These are phyloP conservation scores for Pachysandra terminalis DNA, from an alignment of 164 flowering plant genomes.

Conservation along the genomic window DNA sequence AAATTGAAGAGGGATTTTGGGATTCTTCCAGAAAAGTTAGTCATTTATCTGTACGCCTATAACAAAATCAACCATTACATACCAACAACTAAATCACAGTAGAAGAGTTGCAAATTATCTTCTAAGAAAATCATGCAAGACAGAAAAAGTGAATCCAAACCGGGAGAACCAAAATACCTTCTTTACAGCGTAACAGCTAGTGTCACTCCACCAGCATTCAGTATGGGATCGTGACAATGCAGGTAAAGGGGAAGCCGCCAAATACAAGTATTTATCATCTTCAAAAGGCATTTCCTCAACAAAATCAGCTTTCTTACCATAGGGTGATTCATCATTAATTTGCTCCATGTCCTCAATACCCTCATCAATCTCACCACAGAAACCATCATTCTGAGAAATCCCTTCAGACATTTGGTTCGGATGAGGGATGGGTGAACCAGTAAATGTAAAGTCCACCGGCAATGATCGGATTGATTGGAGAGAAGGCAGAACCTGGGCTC, in stretches of 20 bases:
- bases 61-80: neutral
- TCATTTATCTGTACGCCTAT: neutral
- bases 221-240: conserved; percentile 27
- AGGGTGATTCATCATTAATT: conserved; percentile 64
- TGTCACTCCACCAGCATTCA: conserved; percentile 73
- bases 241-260: conserved; percentile 29
- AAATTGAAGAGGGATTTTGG: neutral
- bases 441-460: conserved; percentile 50
- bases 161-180: conserved; percentile 51
- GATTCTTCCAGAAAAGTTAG: neutral
- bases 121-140: neutral
- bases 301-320: conserved; percentile 27
- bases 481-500: conserved; percentile 27
- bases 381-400: conserved; percentile 29
- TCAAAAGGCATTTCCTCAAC: conserved; percentile 38
- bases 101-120: neutral
- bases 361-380: conserved; percentile 13
- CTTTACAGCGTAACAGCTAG: conserved; percentile 54
- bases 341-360: conserved; percentile 24
- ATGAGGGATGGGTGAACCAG: conserved; percentile 25
- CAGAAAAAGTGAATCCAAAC: neutral
- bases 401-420: conserved; percentile 4
- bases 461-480: conserved; percentile 48
- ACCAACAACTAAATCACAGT: neutral
- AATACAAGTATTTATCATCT: conserved; percentile 34